phyloP scores from a whole-genome alignment of 345 rosid species.

The Lagerstroemia speciosa region DNA sequence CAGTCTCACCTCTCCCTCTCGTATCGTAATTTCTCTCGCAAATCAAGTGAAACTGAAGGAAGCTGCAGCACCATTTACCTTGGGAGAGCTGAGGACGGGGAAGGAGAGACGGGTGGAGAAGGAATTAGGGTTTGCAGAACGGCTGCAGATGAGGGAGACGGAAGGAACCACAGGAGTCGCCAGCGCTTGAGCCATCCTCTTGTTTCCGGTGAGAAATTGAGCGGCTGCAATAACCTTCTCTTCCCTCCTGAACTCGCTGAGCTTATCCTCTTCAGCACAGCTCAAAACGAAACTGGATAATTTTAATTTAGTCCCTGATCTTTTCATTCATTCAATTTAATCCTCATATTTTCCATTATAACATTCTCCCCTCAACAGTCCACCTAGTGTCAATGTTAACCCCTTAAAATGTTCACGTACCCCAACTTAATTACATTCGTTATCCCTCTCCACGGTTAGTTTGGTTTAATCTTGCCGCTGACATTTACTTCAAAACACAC shows the following conservation, averaged over 20 bases:
- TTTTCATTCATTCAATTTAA: background rate
- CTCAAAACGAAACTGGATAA: background rate
- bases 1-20: background rate
- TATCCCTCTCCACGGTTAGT: too few species aligned
- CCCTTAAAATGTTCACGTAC: too few species aligned
- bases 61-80: slow-evolving; percentile 19
- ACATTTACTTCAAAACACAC: too few species aligned
- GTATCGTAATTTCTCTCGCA: background rate
- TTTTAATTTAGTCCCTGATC: background rate
- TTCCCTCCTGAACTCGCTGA: background rate
- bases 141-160: slow-evolving; percentile 41
- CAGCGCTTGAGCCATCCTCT: slow-evolving; percentile 55
- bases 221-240: background rate
- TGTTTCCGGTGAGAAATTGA: background rate
- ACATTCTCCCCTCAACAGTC: background rate
- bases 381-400: too few species aligned
- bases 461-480: too few species aligned
- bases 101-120: slow-evolving; percentile 34
- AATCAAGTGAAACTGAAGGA: background rate
- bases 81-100: slow-evolving; percentile 27
- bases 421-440: too few species aligned
- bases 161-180: slow-evolving; percentile 64
- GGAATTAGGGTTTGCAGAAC: slow-evolving; percentile 14
- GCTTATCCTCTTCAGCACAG: background rate
- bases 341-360: background rate